Base-by-base conservation (phyloP, 768 basidiomycete genomes). In the Amanita brunnescens region DNA sequence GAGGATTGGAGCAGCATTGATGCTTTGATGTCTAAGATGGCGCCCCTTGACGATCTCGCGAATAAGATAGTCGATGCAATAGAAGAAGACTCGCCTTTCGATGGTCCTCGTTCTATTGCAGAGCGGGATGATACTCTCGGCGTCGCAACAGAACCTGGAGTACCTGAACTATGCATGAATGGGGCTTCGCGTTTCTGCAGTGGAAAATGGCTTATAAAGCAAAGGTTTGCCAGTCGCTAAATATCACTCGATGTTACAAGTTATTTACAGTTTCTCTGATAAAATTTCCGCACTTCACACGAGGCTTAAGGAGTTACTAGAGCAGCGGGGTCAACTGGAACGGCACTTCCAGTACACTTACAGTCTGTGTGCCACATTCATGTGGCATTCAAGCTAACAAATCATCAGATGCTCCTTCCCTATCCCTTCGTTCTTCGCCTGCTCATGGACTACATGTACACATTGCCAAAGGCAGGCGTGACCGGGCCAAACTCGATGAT, bases 361-460 rank as follows among this genome's bases (percentile, higher is more conserved):
- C 57, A 69, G 89, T 86, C 45, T 55, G 35, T 26, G 57, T 35
- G 9, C 32, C 7, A 30, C 6, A n/a, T 18, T 13, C 35, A 14
- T 41, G 13, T 38, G 32, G 39, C 13, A 49, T 53, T 13, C 26
- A 16, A 23, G n/a, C 8, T 37, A 14, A 20, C 48, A 37, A 8
- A 16, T 42, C 20, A 41, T 8, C 46, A 91, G 89, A 70, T 65
- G 77, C 82, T 1, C 80, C 85, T 20, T 89, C 89, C 10, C 60
- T 91, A 54, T 82, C 86, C 10, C 71, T 92, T 40, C 81, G 87
- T 34, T 77, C 80, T 21, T 83, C 77, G 0, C 75, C 81, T 14
- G 74, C 74, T 8, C 79, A 82, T 39, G 90, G 90, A 5, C 78
- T 83, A 73, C 85, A 87, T 61, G 75, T 91, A 37, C 89, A 91